Evolutionary conservation across 176 grass and related monocot species (phyloP).

Genomic region (Triticum monococcum): DNA sequence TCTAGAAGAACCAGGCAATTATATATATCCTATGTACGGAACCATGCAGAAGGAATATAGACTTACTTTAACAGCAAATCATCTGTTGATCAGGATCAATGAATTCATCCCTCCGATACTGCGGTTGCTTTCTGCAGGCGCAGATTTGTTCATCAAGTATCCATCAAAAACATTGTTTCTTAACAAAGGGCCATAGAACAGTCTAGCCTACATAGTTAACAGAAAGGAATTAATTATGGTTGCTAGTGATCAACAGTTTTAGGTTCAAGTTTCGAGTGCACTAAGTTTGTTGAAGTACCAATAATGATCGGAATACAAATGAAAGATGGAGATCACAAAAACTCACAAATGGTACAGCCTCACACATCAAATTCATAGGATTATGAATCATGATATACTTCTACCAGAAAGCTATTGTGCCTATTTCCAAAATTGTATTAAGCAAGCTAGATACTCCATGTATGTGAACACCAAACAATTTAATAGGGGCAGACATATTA

Average conservation of each 20-base stretch:
- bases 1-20: background rate
- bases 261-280: background rate
- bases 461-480: background rate
- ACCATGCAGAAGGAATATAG: background rate
- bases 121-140: conserved; percentile 14
- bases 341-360: background rate
- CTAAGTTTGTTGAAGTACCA: background rate
- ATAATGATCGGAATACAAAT: background rate
- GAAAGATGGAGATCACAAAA: background rate
- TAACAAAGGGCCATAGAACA: background rate
- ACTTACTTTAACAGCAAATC: conserved; percentile 23
- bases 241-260: background rate
- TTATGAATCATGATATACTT: background rate
- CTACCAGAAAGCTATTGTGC: background rate
- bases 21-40: background rate
- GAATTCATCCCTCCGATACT: background rate
- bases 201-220: background rate
- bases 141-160: background rate
- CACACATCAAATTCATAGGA: background rate
- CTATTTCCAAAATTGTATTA: background rate
- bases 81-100: conserved; percentile 10
- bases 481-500: background rate
- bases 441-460: too few relatives aligned
- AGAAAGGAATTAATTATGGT: conserved; percentile 10
- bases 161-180: background rate